Evolutionary conservation across 768 basidiomycete species (phyloP), one percentile per base, ranked within the genome.

Genomic region (Calvatia gigantea): DNA sequence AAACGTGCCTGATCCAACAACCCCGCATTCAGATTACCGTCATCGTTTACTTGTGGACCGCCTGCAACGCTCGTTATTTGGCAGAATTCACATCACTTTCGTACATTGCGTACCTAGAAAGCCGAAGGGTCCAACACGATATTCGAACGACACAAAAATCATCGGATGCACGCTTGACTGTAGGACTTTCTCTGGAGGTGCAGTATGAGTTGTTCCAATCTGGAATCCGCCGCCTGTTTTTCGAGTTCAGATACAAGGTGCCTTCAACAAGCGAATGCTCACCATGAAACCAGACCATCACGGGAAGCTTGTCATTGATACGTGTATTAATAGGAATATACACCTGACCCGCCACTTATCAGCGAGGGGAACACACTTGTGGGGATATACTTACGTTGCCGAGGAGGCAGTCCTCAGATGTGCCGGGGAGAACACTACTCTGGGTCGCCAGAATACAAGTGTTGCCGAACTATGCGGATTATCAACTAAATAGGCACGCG

Each of bases 201-300:
- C 64, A 37, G 65, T 67, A 48, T 66, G 69, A 9, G 69, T 70
- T 41, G 64, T 68, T 28, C 75, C 76, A 3, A 54, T 58, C 62
- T 75, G 70, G 39, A 74, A 76, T 11, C 76, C 76, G 3, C 76
- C 76, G 29, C 76, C 75, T 77, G 37, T 6, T 19, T 21, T 32
- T 23, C 19, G 4, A n/a, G n/a, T n/a, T n/a, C n/a, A n/a, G n/a
- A n/a, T n/a, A 21, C n/a, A 19, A 45, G 38, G 25, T 14, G 37
- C 25, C 23, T 11, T 41, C 14, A 15, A 41, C 17, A 7, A 41
- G 9, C 9, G 9, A 31, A 23, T 5, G 15, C 65, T 35, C 42
- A 73, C 75, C 76, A 57, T 77, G 74, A 53, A 77, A 74, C 66
- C 66, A 77, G 6, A 76, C 70, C 62, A 77, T 57, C 21, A 77